Base-by-base conservation (phyloP, 495 filamentous ascomycete species). In the Glonium stellatum region DNA sequence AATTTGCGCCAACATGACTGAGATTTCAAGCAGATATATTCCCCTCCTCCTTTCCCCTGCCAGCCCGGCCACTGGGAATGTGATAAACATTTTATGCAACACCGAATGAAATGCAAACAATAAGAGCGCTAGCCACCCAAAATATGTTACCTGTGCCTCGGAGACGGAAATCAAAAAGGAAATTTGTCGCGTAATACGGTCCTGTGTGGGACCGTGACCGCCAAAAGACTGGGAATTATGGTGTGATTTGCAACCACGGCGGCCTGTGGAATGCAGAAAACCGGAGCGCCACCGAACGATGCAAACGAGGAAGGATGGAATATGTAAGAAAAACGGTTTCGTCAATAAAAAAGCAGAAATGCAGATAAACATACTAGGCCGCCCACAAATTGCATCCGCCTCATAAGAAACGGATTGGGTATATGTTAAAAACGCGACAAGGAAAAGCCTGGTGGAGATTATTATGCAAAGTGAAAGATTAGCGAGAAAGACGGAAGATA, bases 401-500 rank as follows among this genome's bases (percentile, higher is more conserved):
- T 51, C 18, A 18, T 44, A 11, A 44, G 39, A 18, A 44, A 51
- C 48, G 48, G 48, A 51, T 51, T 51, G 48, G 48, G 48, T 51
- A 51, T 51, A 51, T 51, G 25, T 51, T 23, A 1, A 51, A 27
- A 51, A 51, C 8, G 44, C 44, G 13, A 48, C 18, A 48, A 22
- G 13, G 22, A 19, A n/a, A 22, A n/a, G 18, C 44, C 13, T 48
- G 13, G 22, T 19, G 22, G 22, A 48, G 1, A 22, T 48, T 18
- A 22, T 48, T 10, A n/a, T 48, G 44, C 44, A 48, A 48, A 48
- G 18, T 12, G 44, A 48, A 9, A 51, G 23, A 51, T 27, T 10
- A 22, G 31, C 6, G 13, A 15, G 21, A 8, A 51, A 21, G 21
- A 18, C 21, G 47, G n/a, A 15, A 31, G 27, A 2, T 23, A 25